A percentile compares a stretch with the other conserved stretches of the same genome.
Conservation (phyloP, 148 eudicot genomes). For the Fagopyrum tataricum region DNA sequence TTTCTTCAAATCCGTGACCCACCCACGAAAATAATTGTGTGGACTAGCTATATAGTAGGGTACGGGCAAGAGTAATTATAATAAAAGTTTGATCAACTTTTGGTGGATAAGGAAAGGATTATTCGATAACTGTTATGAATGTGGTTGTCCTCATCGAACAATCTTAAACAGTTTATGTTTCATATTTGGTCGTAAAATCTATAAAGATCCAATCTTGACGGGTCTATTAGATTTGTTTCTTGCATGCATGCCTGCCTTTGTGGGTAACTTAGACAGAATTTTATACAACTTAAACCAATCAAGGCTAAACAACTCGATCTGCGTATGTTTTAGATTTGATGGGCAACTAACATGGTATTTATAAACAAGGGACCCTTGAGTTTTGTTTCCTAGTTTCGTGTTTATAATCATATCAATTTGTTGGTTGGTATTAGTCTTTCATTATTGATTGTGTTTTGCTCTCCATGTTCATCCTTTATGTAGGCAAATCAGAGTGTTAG, state of each 20-base stretch:
- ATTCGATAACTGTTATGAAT: background rate
- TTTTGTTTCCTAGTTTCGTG: background rate
- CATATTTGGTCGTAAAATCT: background rate
- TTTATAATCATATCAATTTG: background rate
- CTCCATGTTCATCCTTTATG: background rate
- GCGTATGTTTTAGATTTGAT: background rate
- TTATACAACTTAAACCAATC: background rate
- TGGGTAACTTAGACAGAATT: background rate
- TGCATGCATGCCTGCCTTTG: background rate
- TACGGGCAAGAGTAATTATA: background rate
- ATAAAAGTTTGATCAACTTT: background rate
- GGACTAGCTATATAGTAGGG: background rate
- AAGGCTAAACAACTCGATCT: background rate
- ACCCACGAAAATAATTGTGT: background rate
- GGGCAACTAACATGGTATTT: background rate
- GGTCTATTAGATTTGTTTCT: background rate
- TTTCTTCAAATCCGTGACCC: background rate
- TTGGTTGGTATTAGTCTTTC: background rate
- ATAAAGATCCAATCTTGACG: background rate
- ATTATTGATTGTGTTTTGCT: background rate
- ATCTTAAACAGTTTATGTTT: background rate
- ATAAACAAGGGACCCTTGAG: background rate
- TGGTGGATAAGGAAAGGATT: background rate
- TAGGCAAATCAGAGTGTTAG: background rate
- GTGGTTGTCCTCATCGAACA: background rate